A percentile compares a stretch with the other conserved stretches of the same genome.
These are phyloP conservation scores for Aspergillus fructus DNA, from an alignment of 2,329 filamentous ascomycete genomes.

Conservation along the genomic window DNA sequence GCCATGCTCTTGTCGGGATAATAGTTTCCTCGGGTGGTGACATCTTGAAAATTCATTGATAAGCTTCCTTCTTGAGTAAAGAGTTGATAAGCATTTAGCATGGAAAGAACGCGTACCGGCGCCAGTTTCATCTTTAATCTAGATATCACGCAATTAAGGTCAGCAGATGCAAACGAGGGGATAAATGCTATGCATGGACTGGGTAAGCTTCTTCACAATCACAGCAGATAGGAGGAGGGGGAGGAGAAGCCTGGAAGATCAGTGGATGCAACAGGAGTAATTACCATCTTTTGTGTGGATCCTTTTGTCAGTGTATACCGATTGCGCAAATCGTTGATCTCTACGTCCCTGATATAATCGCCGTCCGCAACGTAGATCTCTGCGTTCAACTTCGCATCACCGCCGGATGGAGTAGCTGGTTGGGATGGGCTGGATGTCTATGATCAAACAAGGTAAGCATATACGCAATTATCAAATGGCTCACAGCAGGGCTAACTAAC, in stretches of 20 bases:
- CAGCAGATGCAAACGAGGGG: constrained; percentile 87
- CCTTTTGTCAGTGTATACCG: constrained; percentile 97
- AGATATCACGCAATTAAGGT: constrained; percentile 81
- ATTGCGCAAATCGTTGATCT: constrained; percentile 96
- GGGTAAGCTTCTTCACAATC: constrained; percentile 69
- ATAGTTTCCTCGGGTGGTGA: constrained; percentile 95
- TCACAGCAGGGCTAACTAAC: constrained; percentile 41
- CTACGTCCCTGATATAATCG: constrained; percentile 98
- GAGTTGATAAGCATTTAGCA: constrained; percentile 46
- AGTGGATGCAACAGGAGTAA: constrained; percentile 71
- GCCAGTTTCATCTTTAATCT: constrained; percentile 99
- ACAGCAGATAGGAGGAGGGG: constrained; percentile 43
- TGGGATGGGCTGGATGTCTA: constrained; percentile 53
- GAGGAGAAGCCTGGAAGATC: constrained; percentile 56
- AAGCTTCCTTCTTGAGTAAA: constrained; percentile 58
- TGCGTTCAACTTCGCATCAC: constrained; percentile 66
- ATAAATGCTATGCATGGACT: constrained; percentile 58
- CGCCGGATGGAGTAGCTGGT: constrained; percentile 52
- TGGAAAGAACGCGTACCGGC: constrained; percentile 78
- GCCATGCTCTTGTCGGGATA: constrained; percentile 98
- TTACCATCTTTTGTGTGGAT: constrained; percentile 99
- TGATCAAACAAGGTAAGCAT: not conserved
- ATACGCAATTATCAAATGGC: not conserved
- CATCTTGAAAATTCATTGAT: constrained; percentile 73
- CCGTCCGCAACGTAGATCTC: constrained; percentile 95